Percentiles rank a stretch among this genome's conserved stretches.
Evolutionary conservation across 257 asterid genomes (phyloP).

Genomic region (Plantago elongata): DNA sequence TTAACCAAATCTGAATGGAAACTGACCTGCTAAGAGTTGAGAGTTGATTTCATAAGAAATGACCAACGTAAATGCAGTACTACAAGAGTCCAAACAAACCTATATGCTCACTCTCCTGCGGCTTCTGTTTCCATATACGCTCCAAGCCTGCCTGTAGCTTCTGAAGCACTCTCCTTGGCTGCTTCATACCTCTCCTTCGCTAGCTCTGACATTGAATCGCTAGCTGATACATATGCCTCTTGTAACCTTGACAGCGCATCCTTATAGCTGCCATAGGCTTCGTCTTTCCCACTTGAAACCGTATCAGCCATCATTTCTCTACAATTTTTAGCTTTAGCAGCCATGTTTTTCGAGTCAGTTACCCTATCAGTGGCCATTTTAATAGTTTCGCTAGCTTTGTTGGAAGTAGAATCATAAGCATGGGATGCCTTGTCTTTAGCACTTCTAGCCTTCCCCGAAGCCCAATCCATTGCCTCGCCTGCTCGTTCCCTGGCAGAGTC

Average conservation of each 20-base stretch:
- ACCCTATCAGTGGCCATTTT: constrained; percentile 33
- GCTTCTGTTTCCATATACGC: constrained; percentile 23
- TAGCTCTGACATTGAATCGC: constrained; percentile 29
- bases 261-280: constrained; percentile 17
- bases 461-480: constrained; percentile 8
- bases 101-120: constrained; percentile 11
- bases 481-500: constrained; percentile 15
- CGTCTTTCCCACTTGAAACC: constrained; percentile 21
- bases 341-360: constrained; percentile 21
- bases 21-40: too few species aligned
- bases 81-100: too few species aligned
- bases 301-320: constrained; percentile 5
- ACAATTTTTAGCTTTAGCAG: constrained; percentile 10
- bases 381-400: constrained; percentile 16
- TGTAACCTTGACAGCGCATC: constrained; percentile 28
- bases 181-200: constrained; percentile 41
- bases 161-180: constrained; percentile 51
- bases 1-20: too few species aligned
- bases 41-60: too few species aligned
- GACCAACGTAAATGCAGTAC: too few species aligned
- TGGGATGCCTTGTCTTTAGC: constrained; percentile 20
- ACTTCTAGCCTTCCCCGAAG: constrained; percentile 13
- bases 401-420: not conserved
- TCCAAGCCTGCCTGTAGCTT: constrained; percentile 43
- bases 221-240: constrained; percentile 27